Percentiles rank a stretch among this genome's conserved stretches.
These are phyloP conservation scores for Ramaria sp. DNA, from an alignment of 768 basidiomycete genomes.

Conservation along the genomic window DNA sequence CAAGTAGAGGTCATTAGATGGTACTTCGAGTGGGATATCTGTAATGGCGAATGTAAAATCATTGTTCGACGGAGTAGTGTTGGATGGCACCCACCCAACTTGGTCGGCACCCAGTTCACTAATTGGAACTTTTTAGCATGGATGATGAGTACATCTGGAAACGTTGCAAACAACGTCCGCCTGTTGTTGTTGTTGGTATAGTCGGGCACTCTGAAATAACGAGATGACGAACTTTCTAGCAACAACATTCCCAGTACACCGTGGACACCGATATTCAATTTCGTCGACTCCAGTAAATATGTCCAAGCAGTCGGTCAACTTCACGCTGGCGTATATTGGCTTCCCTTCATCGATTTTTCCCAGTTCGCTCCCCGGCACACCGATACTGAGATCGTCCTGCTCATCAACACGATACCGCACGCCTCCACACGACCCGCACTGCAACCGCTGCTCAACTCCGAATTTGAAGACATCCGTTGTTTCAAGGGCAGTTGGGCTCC, in stretches of 20 bases:
- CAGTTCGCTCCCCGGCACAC: conserved; percentile 53
- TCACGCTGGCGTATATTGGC: conserved; percentile 49
- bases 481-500: conserved; percentile 32
- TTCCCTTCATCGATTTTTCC: conserved; percentile 47
- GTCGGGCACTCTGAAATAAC: background rate
- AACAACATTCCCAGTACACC: conserved; percentile 53
- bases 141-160: conserved; percentile 80
- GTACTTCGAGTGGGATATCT: conserved; percentile 83
- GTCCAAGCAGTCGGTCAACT: conserved; percentile 51
- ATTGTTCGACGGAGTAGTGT: background rate
- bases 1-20: conserved; percentile 49
- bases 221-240: conserved; percentile 56
- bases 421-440: conserved; percentile 66
- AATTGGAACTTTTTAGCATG: conserved; percentile 93
- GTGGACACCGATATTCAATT: conserved; percentile 74
- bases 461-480: conserved; percentile 72
- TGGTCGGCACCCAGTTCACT: conserved; percentile 93
- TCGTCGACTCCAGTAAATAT: conserved; percentile 45
- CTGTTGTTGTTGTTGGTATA: conserved; percentile 25
- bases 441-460: conserved; percentile 76
- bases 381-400: conserved; percentile 68
- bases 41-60: background rate
- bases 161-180: conserved; percentile 66
- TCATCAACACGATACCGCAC: conserved; percentile 77
- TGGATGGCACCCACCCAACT: conserved; percentile 55